These are phyloP conservation scores for Epichloe festucae DNA, from an alignment of 2,329 filamentous ascomycete genomes.

Conservation along the genomic window DNA sequence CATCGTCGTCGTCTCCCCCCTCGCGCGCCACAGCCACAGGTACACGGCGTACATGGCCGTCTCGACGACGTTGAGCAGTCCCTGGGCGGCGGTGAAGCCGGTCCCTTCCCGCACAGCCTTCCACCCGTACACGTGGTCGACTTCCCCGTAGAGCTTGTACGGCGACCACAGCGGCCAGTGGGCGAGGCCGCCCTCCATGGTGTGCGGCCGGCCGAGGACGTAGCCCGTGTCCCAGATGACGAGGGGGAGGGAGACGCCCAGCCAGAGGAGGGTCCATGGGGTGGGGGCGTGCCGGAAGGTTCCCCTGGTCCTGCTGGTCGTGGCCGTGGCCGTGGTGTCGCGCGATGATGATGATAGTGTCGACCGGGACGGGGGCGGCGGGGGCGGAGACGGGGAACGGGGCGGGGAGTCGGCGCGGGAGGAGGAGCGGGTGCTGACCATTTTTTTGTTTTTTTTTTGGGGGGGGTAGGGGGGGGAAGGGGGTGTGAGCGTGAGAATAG, in stretches of 20 bases:
- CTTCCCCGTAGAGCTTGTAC: conserved; percentile 65
- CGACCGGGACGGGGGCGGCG: neutral
- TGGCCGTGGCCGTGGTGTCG: no score
- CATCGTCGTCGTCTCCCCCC: neutral
- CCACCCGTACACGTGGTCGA: conserved; percentile 75
- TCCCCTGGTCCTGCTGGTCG: no score
- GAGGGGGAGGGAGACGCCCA: conserved; percentile 60
- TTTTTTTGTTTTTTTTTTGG: conserved; percentile 15
- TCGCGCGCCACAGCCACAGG: conserved; percentile 26
- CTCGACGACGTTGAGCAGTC: conserved; percentile 55
- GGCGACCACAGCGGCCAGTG: conserved; percentile 64
- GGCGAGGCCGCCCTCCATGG: conserved; percentile 63
- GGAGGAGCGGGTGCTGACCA: conserved; percentile 26
- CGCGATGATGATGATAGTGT: no score
- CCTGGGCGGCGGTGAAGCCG: conserved; percentile 71
- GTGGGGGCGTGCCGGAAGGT: conserved; percentile 30
- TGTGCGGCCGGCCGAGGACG: conserved; percentile 65
- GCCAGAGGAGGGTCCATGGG: conserved; percentile 48
- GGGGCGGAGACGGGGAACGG: conserved; percentile 9
- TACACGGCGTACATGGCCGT: conserved; percentile 49
- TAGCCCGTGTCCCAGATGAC: conserved; percentile 74
- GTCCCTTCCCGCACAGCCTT: conserved; percentile 52
- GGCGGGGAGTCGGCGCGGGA: conserved; percentile 17
- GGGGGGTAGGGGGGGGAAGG: no score
- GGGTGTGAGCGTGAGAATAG: no score